Base-by-base conservation (phyloP, 2,329 filamentous ascomycete genomes). In the Mycosphaerella sp. region DNA sequence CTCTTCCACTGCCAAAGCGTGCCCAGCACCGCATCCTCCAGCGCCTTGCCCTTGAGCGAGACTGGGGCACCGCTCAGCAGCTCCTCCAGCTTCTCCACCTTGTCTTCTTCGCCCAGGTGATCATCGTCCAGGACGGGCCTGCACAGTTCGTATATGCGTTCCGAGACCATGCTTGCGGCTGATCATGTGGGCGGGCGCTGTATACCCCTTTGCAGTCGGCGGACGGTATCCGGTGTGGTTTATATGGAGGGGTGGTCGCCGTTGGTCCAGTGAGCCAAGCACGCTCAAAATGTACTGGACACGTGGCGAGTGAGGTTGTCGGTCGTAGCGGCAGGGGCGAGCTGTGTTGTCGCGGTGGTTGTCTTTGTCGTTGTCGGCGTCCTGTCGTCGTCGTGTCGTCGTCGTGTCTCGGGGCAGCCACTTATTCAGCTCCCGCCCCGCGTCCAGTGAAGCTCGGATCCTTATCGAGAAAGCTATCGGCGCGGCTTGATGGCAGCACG, bases 21-120 rank as follows among this genome's bases (percentile, higher is more conserved):
- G 68, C 95, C 89, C 54, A 98, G 77, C 50, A 96, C 84, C 35
- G 86, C 86, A 74, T 96, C 93, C 66, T 97, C 93, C 49, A 97
- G 79, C 17, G 84, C 79, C 59, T 83, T 75, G 53, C 89, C 91
- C 14, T 79, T 80, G 60, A 97, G 75, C 42, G 59, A 62, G 27
- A 76, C 79, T 6, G 89, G 89, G 71, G 90, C 83, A 61, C 83
- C 84, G 70, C 83, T 85, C 63, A 97, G 77, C 47, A 96, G 77
- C 59, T 89, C 86, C 73, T 96, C 90, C 47, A 96, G 77, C 43
- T 87, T 91, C 76, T 93, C 95, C 66, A 96, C 91, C 71, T 98
- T 93, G 58, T 97, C 93, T 63, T 95, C 88, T 55, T 54, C 52
- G 14, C 37, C 47, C n/a, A 95, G 77, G 49, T 79, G 77, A 52